Percentiles rank a stretch among this genome's conserved stretches.
phyloP scores from a whole-genome alignment of 2,329 filamentous ascomycete species.

The Elsinoe ampelina region DNA sequence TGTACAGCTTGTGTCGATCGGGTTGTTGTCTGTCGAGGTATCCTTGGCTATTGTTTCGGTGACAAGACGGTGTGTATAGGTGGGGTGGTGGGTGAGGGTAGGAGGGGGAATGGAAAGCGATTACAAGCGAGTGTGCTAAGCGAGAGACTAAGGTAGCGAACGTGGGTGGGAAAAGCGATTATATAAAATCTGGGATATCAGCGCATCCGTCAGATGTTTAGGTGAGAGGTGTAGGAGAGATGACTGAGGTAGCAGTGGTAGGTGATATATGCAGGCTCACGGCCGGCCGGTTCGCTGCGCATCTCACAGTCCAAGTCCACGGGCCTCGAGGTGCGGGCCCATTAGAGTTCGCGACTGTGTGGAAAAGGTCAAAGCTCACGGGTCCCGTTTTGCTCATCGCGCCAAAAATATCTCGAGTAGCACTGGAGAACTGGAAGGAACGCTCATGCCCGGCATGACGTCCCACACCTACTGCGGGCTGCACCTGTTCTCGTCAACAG shows the following conservation, averaged over 20 bases:
- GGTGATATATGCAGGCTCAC: slow-evolving; percentile 12
- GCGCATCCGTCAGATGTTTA: slow-evolving; percentile 4
- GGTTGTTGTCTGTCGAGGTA: background rate
- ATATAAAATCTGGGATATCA: slow-evolving; percentile 12
- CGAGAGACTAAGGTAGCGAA: slow-evolving; percentile 13
- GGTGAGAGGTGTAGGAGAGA: background rate
- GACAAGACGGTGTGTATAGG: background rate
- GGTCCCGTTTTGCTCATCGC: background rate
- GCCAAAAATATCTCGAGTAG: background rate
- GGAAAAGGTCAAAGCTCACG: background rate
- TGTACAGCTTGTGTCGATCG: background rate
- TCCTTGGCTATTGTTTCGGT: background rate
- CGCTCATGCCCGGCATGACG: background rate
- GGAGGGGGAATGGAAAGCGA: background rate
- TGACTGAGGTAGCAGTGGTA: slow-evolving; percentile 7
- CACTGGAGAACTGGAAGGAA: background rate
- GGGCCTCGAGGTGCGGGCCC: background rate
- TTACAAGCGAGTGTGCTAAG: slow-evolving; percentile 13
- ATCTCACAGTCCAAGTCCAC: background rate
- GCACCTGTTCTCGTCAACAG: background rate
- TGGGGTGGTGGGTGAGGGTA: background rate
- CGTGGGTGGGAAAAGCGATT: slow-evolving; percentile 10
- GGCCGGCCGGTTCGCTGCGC: background rate
- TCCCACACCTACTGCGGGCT: background rate
- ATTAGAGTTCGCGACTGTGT: background rate